Evolutionary conservation across 2,329 filamentous ascomycete genomes (phyloP).

Genomic region (Podosphaera fusca): DNA sequence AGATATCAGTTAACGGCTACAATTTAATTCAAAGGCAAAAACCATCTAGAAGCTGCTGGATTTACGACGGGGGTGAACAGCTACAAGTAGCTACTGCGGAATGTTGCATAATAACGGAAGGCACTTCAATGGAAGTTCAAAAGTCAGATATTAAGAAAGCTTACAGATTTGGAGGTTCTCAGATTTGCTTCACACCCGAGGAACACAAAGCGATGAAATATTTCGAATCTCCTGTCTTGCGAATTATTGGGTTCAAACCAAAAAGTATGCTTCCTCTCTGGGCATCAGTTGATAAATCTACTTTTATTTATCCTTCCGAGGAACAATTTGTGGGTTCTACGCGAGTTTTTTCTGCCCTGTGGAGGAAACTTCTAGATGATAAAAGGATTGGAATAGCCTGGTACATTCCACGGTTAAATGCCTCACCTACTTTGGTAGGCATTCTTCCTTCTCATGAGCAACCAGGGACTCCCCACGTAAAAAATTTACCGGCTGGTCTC

Average conservation of each 20-base stretch:
- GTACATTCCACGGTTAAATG: constrained; percentile 67
- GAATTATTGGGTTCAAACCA: constrained; percentile 86
- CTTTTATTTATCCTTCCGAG: constrained; percentile 86
- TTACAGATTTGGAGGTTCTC: constrained; percentile 87
- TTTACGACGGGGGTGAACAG: constrained; percentile 71
- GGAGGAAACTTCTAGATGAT: constrained; percentile 60
- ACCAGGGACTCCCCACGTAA: constrained; percentile 40
- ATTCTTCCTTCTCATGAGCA: constrained; percentile 53
- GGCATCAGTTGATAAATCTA: constrained; percentile 68
- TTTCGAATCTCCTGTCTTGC: constrained; percentile 63
- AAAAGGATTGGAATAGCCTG: constrained; percentile 72
- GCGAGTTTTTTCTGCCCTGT: constrained; percentile 73
- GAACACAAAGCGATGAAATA: constrained; percentile 57
- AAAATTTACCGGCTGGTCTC: constrained; percentile 56
- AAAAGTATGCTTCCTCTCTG: constrained; percentile 51
- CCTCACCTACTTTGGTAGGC: constrained; percentile 56
- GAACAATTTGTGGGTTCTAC: constrained; percentile 77
- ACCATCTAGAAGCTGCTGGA: constrained; percentile 60
- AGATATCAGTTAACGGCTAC: constrained; percentile 83
- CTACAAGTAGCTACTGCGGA: constrained; percentile 56
- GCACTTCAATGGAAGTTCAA: constrained; percentile 53
- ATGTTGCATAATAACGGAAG: constrained; percentile 54
- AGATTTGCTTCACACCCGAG: constrained; percentile 63
- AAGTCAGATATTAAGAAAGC: constrained; percentile 71
- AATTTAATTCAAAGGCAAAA: constrained; percentile 68